Base-by-base conservation (phyloP, 1,139 yeast species). In the Diutina neorugosa region DNA sequence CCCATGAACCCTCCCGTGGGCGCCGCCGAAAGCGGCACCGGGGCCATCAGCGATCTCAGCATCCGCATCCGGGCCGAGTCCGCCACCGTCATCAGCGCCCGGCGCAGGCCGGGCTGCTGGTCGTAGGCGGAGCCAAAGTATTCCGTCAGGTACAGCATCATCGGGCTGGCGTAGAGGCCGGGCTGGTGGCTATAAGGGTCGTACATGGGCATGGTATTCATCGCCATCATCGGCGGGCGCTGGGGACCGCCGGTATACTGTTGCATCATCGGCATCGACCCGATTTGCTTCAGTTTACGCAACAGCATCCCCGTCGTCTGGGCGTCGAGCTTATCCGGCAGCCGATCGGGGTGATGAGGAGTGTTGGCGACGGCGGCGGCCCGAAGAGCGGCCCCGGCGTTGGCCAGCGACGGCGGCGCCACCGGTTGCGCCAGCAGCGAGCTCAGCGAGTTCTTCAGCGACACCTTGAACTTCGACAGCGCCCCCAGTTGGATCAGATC, bases 41-140 rank as follows among this genome's bases (percentile, higher is more conserved):
- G 37, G 14, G 49, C 20, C 52, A 41, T 25, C 11, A 31, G 47
- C 43, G 23, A 20, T 9, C 46, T 27, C 25, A 44, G 49, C 56
- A 59, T 52, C 56, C 53, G 49, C 43, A 51, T 51, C 41, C 47
- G 51, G 6, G 54, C 50, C 42, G 42, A 19, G 25, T 52, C 52
- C 43, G 53, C 52, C 18, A 49, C 51, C 37, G 52, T 51, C 43
- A 40, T 46, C 19, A 51, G 50, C 44, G 41, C 20, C 50, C 51
- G 43, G 31, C 51, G 51, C 51, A 19, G 31, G 11, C 46, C 47
- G 16, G 44, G 44, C 16, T 48, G 27, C 20, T 18, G 20, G 20
- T 46, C 50, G 31, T 46, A 46, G 23, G 40, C 50, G 18, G n/a
- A 11, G 14, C 50, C 50, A 46, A 46, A 46, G 50, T 46, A 46